Percentiles rank a stretch among this genome's conserved stretches.
Conservation (phyloP, 768 basidiomycete species). For the Trametes cubensis region DNA sequence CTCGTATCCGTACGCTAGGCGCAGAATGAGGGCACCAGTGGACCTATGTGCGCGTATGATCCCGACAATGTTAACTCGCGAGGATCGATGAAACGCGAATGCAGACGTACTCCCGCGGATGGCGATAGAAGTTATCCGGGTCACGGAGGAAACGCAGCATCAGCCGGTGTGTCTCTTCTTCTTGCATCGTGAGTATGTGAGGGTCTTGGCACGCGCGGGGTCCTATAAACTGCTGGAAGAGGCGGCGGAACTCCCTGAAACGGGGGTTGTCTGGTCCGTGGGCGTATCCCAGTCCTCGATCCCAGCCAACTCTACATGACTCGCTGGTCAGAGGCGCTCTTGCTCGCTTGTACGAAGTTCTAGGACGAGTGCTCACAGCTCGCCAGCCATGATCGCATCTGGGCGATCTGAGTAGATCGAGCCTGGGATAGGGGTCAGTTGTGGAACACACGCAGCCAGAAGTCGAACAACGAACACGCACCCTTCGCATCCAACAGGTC, state of each 20-base stretch:
- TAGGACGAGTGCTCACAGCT: slow-evolving; percentile 30
- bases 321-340: neutral
- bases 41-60: slow-evolving; percentile 21
- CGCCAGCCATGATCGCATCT: slow-evolving; percentile 36
- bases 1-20: slow-evolving; percentile 35
- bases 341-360: too few species aligned
- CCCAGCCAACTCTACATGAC: slow-evolving; percentile 37
- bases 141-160: slow-evolving; percentile 23
- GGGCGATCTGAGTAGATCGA: slow-evolving; percentile 40
- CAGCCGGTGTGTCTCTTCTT: slow-evolving; percentile 24
- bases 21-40: slow-evolving; percentile 34
- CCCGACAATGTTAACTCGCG: slow-evolving; percentile 1
- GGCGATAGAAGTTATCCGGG: slow-evolving; percentile 26
- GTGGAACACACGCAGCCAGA: neutral
- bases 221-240: slow-evolving; percentile 40
- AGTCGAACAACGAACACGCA: slow-evolving; percentile 4
- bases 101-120: slow-evolving; percentile 27
- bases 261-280: slow-evolving; percentile 36
- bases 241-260: slow-evolving; percentile 39
- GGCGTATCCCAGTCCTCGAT: slow-evolving; percentile 39
- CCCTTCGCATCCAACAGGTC: slow-evolving; percentile 36
- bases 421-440: slow-evolving; percentile 20
- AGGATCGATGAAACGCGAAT: slow-evolving; percentile 1
- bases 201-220: slow-evolving; percentile 32
- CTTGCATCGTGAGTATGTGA: slow-evolving; percentile 24